phyloP scores from a whole-genome alignment of 345 rosid species.

The Fremontodendron californicum region DNA sequence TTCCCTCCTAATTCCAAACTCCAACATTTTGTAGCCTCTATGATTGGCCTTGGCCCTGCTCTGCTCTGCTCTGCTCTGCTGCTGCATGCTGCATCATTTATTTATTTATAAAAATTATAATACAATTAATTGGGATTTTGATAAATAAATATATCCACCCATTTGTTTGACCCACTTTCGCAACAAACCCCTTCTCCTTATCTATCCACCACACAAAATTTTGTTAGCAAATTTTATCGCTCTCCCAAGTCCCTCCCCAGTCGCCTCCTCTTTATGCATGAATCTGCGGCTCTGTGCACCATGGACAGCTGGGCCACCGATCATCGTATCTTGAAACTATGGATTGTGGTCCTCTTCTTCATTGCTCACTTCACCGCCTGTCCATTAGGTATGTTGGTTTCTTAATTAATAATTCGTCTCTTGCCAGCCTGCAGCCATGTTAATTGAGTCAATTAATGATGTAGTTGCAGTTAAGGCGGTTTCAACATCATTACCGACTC shows the following conservation, averaged over 20 bases:
- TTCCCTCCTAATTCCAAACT: no score
- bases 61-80: no score
- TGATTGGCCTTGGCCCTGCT: no score
- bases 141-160: slow-evolving; percentile 3
- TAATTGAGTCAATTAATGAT: neutral
- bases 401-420: neutral
- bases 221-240: neutral
- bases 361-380: slow-evolving; percentile 6
- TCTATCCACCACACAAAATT: slow-evolving; percentile 23
- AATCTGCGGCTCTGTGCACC: neutral
- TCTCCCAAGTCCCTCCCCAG: no score
- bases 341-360: neutral
- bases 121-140: no score
- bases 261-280: neutral
- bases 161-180: slow-evolving; percentile 5
- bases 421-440: neutral
- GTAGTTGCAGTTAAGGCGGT: slow-evolving; percentile 16
- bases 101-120: neutral
- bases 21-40: no score
- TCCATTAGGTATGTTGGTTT: slow-evolving; percentile 13
- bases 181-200: slow-evolving; percentile 4
- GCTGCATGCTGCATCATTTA: neutral
- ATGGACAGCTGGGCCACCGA: slow-evolving; percentile 13
- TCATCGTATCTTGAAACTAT: neutral
- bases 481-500: neutral